Conservation (phyloP, 192 early-diverging fungal species). For the Chytriomyces hyalinus region DNA sequence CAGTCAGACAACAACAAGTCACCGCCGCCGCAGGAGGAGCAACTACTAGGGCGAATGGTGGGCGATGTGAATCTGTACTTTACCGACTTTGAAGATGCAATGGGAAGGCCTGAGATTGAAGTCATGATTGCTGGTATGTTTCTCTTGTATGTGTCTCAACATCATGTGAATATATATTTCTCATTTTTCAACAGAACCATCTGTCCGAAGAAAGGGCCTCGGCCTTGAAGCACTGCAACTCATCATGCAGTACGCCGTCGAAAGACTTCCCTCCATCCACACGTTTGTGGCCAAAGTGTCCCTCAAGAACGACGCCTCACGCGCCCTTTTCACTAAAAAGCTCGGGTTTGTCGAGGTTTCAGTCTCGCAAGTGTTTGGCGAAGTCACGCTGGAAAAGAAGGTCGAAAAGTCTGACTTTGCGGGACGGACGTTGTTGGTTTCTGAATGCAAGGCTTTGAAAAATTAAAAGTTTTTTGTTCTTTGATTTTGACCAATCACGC, state of each 20-base stretch:
- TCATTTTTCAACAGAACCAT: constrained; percentile 20
- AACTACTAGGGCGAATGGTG: constrained; percentile 72
- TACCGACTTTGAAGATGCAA: constrained; percentile 75
- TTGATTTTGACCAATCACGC: no score
- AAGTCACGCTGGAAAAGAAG: constrained; percentile 64
- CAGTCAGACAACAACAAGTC: constrained; percentile 30
- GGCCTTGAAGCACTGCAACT: constrained; percentile 62
- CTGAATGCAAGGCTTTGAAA: not conserved
- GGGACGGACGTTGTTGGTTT: not conserved
- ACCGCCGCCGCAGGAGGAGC: not conserved
- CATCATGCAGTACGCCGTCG: constrained; percentile 69
- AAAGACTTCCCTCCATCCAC: constrained; percentile 51
- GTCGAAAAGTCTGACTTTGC: not conserved
- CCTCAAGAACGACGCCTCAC: constrained; percentile 62
- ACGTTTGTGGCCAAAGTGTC: constrained; percentile 72
- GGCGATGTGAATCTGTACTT: constrained; percentile 96
- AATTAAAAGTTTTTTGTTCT: constrained; percentile 2
- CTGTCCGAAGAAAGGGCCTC: constrained; percentile 54
- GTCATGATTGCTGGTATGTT: constrained; percentile 89
- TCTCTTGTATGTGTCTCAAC: not conserved
- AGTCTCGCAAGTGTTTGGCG: constrained; percentile 66
- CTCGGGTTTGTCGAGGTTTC: constrained; percentile 64
- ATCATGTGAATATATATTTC: not conserved
- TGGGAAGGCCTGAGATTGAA: constrained; percentile 78
- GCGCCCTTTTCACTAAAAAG: constrained; percentile 62